phyloP scores from a whole-genome alignment of 108 stramenopile species.

The Pseudonitzschia pungens region DNA sequence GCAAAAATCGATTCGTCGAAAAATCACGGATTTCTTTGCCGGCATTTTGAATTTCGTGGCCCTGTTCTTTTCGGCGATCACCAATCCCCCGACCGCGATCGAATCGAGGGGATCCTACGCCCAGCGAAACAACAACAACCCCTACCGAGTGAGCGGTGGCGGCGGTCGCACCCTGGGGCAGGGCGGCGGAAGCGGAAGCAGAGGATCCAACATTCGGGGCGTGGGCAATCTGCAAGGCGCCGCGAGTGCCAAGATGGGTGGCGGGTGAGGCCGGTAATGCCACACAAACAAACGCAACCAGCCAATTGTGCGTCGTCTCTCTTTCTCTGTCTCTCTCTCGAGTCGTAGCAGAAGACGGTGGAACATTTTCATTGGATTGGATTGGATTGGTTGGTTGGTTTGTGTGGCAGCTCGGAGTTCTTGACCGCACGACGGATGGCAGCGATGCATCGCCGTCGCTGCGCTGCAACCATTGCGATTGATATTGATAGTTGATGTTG shows the following conservation, averaged over 20 bases:
- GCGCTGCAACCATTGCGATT: not conserved
- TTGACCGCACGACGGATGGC: not conserved
- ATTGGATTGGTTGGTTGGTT: not conserved
- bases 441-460: not conserved
- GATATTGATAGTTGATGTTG: too few species aligned
- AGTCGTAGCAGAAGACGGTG: not conserved
- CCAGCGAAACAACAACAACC: slow-evolving; percentile 23
- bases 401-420: slow-evolving; percentile 17
- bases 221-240: slow-evolving; percentile 30
- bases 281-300: slow-evolving; percentile 11
- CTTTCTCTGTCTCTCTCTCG: too few species aligned
- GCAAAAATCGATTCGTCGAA: slow-evolving; percentile 19
- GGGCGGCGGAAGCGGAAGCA: slow-evolving; percentile 14
- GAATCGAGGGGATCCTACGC: slow-evolving; percentile 23
- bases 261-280: slow-evolving; percentile 42
- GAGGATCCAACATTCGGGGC: slow-evolving; percentile 33
- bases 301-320: too few species aligned
- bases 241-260: slow-evolving; percentile 32
- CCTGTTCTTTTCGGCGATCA: slow-evolving; percentile 31
- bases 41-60: slow-evolving; percentile 37
- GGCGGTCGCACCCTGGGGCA: not conserved
- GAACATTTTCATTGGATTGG: not conserved
- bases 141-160: slow-evolving; percentile 17
- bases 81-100: slow-evolving; percentile 37
- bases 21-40: slow-evolving; percentile 31